A percentile compares a stretch with the other conserved stretches of the same genome.
Conservation (phyloP, 805 yeast genomes). For the Blastobotrys terrestris region DNA sequence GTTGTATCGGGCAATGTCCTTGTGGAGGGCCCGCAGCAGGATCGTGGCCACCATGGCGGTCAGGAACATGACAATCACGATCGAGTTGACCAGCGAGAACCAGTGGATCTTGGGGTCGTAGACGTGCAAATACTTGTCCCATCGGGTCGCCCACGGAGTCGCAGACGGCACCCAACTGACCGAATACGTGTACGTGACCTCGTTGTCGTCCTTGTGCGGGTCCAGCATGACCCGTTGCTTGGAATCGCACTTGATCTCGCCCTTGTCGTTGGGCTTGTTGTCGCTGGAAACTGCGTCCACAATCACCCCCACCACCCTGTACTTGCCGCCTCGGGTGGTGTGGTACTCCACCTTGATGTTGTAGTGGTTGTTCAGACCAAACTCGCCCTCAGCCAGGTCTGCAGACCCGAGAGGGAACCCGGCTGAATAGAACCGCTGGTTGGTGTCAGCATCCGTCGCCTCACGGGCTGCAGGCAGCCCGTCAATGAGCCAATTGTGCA, state of each 20-base stretch:
- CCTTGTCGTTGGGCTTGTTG: slow-evolving; percentile 32
- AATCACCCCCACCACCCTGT: slow-evolving; percentile 85
- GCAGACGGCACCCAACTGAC: slow-evolving; percentile 63
- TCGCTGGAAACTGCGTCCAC: slow-evolving; percentile 63
- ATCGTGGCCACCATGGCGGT: slow-evolving; percentile 75
- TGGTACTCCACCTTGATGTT: slow-evolving; percentile 80
- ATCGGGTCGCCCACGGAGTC: slow-evolving; percentile 94
- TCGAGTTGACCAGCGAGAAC: slow-evolving; percentile 86
- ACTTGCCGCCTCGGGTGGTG: slow-evolving; percentile 55
- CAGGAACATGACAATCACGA: slow-evolving; percentile 70
- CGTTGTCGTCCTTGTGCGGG: slow-evolving; percentile 41
- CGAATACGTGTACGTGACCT: slow-evolving; percentile 78
- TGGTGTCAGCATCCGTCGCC: slow-evolving; percentile 47
- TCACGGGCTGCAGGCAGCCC: slow-evolving; percentile 80
- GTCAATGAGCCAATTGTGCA: slow-evolving; percentile 89
- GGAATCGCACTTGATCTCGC: slow-evolving; percentile 25
- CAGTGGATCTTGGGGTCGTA: slow-evolving; percentile 92
- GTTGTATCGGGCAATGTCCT: slow-evolving; percentile 82
- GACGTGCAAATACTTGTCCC: slow-evolving; percentile 94
- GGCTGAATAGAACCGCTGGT: slow-evolving; percentile 60
- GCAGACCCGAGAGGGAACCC: slow-evolving; percentile 77
- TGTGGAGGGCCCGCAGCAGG: slow-evolving; percentile 69
- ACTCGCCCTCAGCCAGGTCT: slow-evolving; percentile 42
- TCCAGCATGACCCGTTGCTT: slow-evolving; percentile 33
- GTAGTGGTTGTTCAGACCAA: slow-evolving; percentile 75